phyloP scores from a whole-genome alignment of 139 green algal species.

The Haematococcus lacustris region DNA sequence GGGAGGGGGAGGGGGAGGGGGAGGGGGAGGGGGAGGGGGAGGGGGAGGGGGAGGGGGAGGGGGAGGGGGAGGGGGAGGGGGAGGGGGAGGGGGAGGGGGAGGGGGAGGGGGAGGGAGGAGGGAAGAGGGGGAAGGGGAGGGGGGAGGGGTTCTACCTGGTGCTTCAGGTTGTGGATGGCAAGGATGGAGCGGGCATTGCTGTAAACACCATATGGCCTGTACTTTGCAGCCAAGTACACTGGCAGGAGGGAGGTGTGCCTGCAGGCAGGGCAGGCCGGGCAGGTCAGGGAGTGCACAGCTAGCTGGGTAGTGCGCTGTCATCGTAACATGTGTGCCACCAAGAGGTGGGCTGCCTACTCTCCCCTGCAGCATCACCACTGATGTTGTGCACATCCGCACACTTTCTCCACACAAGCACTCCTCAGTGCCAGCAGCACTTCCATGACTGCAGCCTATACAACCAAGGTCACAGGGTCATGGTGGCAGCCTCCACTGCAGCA shows the following conservation, averaged over 20 bases:
- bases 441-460: background rate
- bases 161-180: constrained; percentile 83
- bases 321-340: too few species aligned
- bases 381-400: too few species aligned
- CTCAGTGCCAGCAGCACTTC: background rate
- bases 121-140: too few species aligned
- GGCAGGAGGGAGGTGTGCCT: constrained; percentile 69
- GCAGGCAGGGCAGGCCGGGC: background rate
- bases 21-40: background rate
- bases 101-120: too few species aligned
- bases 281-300: too few species aligned
- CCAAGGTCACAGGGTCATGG: background rate
- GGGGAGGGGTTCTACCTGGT: constrained; percentile 59
- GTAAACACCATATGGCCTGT: constrained; percentile 73
- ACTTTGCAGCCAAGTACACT: constrained; percentile 78
- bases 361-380: too few species aligned
- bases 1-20: too few species aligned
- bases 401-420: too few species aligned
- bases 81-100: background rate
- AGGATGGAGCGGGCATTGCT: constrained; percentile 57
- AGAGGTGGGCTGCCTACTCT: too few species aligned
- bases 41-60: background rate
- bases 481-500: background rate
- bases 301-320: too few species aligned
- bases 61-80: background rate